phyloP scores from a whole-genome alignment of 306 rosid genomes.

The Corylus americana region DNA sequence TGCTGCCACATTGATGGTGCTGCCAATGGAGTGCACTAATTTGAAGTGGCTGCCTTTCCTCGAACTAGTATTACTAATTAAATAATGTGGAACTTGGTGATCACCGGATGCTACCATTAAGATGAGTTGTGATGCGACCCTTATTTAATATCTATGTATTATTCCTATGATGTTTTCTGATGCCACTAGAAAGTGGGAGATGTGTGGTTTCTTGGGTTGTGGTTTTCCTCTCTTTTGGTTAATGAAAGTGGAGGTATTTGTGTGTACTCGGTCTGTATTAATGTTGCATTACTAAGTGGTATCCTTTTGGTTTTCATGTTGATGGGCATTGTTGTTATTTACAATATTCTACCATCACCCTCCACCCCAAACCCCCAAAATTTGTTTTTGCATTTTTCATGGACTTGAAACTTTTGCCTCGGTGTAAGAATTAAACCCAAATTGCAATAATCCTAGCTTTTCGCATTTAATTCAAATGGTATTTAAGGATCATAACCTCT shows the following conservation, averaged over 20 bases:
- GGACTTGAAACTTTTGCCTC: too few species aligned
- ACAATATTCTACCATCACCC: background rate
- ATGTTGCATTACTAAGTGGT: background rate
- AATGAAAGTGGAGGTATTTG: background rate
- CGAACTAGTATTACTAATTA: background rate
- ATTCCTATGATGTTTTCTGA: background rate
- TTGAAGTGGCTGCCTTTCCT: background rate
- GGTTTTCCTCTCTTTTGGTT: background rate
- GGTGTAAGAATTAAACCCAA: too few species aligned
- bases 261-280: background rate
- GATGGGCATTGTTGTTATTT: background rate
- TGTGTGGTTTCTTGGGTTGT: background rate
- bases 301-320: background rate
- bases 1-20: conserved; percentile 1
- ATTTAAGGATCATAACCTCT: too few species aligned
- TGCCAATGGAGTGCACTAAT: background rate
- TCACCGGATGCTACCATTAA: background rate
- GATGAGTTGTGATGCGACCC: background rate
- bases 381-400: too few species aligned
- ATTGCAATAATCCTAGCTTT: too few species aligned
- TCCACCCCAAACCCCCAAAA: too few species aligned
- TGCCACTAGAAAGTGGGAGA: background rate
- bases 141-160: background rate
- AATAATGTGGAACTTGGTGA: background rate
- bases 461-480: too few species aligned